Conservation (phyloP, 208 protist genomes). For the Acanthamoeba royreba region DNA sequence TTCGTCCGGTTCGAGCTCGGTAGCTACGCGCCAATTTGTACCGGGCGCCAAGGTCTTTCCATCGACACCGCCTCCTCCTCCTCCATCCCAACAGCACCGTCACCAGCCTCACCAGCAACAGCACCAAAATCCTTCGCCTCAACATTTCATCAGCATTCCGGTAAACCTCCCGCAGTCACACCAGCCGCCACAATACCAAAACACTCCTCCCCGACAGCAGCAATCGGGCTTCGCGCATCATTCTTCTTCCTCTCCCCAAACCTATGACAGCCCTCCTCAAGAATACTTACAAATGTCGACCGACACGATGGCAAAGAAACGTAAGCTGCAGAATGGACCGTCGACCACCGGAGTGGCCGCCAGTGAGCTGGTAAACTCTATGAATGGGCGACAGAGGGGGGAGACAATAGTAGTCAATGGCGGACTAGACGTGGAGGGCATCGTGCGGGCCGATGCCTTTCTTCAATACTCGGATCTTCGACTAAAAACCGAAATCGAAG, state of each 20-base stretch:
- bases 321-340: background rate
- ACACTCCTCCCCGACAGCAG: too few relatives aligned
- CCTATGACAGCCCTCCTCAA: too few relatives aligned
- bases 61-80: background rate
- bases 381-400: background rate
- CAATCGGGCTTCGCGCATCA: too few relatives aligned
- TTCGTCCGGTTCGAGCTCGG: background rate
- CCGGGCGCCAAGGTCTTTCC: background rate
- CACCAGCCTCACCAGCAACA: background rate
- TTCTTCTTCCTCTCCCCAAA: too few relatives aligned
- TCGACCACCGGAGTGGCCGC: background rate
- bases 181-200: too few relatives aligned
- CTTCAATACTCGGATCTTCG: conserved; percentile 43
- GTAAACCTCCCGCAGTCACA: background rate
- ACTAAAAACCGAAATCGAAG: conserved; percentile 41
- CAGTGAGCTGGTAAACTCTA: background rate
- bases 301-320: too few relatives aligned
- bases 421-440: background rate
- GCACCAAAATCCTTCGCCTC: background rate
- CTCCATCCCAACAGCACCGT: background rate
- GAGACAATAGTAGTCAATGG: background rate
- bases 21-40: background rate
- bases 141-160: background rate
- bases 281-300: too few relatives aligned
- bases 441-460: conserved; percentile 29